phyloP scores from a whole-genome alignment of 176 grass and related monocot genomes.

The Oryza punctata region DNA sequence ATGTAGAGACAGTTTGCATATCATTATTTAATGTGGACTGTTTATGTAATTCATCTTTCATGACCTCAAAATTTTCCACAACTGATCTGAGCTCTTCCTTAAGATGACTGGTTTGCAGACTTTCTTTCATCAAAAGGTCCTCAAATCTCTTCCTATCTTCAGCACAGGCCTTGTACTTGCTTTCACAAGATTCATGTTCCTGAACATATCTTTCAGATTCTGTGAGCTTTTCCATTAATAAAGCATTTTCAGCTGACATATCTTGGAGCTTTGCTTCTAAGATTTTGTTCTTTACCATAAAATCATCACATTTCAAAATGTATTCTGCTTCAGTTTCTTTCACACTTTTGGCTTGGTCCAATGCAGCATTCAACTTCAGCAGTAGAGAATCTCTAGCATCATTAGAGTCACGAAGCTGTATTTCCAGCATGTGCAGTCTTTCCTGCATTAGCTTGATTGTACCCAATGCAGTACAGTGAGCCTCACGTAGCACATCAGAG shows the following conservation, averaged over 20 bases:
- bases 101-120: slow-evolving; percentile 51
- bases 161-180: slow-evolving; percentile 46
- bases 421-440: slow-evolving; percentile 60
- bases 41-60: slow-evolving; percentile 67
- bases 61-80: slow-evolving; percentile 49
- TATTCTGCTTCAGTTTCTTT: slow-evolving; percentile 73
- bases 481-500: slow-evolving; percentile 66
- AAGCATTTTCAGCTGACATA: slow-evolving; percentile 59
- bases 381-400: slow-evolving; percentile 53
- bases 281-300: slow-evolving; percentile 71
- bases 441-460: slow-evolving; percentile 53
- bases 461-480: slow-evolving; percentile 63
- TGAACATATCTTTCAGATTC: slow-evolving; percentile 51
- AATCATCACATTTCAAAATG: slow-evolving; percentile 71
- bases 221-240: slow-evolving; percentile 48
- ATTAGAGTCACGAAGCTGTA: slow-evolving; percentile 63
- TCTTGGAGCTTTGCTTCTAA: slow-evolving; percentile 85
- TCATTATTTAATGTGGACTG: slow-evolving; percentile 58
- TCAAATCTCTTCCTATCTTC: slow-evolving; percentile 78
- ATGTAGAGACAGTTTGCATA: slow-evolving; percentile 42
- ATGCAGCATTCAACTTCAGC: slow-evolving; percentile 53
- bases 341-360: slow-evolving; percentile 64
- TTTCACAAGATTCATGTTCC: slow-evolving; percentile 62
- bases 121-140: slow-evolving; percentile 69
- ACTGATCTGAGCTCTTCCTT: slow-evolving; percentile 53